These are phyloP conservation scores for Aegilops speltoides DNA, from an alignment of 176 grass and related monocot species.

Conservation along the genomic window DNA sequence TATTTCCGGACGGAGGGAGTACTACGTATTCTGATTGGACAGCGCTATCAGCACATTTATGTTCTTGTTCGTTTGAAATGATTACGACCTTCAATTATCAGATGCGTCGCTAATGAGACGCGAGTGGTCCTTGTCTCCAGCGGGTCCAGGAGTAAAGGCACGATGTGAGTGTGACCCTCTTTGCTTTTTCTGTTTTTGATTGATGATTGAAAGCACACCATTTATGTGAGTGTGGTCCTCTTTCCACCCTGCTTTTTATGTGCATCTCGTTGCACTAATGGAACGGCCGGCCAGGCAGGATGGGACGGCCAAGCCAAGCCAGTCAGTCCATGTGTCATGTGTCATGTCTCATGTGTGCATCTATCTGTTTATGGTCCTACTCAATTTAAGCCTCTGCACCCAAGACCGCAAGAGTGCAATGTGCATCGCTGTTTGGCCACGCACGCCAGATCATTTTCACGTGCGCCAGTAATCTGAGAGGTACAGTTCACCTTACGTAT, in stretches of 20 bases:
- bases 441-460: neutral
- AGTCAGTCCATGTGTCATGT: neutral
- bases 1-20: too few relatives aligned
- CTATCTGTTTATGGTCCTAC: neutral
- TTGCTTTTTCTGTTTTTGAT: too few relatives aligned
- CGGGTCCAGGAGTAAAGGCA: too few relatives aligned
- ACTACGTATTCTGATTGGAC: too few relatives aligned
- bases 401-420: too few relatives aligned
- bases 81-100: too few relatives aligned
- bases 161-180: neutral
- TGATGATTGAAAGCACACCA: too few relatives aligned
- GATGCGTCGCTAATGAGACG: too few relatives aligned
- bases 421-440: neutral
- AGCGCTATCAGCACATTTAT: too few relatives aligned
- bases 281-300: neutral
- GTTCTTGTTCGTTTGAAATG: too few relatives aligned
- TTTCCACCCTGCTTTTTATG: neutral
- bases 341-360: neutral
- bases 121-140: too few relatives aligned
- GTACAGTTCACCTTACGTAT: neutral
- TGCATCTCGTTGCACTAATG: neutral
- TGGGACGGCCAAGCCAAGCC: neutral
- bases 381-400: too few relatives aligned
- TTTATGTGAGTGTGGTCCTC: neutral
- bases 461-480: neutral